Evolutionary conservation across 2,329 filamentous ascomycete genomes (phyloP), one percentile per base, ranked within the genome.

Genomic region (Chaetomiaceae sp.): DNA sequence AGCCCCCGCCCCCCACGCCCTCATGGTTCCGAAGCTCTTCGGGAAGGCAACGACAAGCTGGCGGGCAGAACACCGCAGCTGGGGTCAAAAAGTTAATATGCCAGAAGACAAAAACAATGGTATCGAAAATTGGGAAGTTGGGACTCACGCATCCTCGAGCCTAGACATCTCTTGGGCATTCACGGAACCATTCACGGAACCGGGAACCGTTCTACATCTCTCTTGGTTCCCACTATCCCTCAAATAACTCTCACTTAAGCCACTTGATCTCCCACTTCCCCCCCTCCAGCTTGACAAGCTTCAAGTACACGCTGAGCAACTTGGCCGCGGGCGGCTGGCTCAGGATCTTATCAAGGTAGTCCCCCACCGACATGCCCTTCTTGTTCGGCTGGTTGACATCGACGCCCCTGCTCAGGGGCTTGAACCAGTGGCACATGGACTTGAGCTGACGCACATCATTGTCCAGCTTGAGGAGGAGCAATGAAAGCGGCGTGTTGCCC

Each of bases 331-430:
- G 3, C 14, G 11, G 14, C 4, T 25, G 7, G 27, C 38, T 29
- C 4, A 42, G 14, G 12, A 53, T 14, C 17, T 42, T 25, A 31
- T n/a, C 8, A 1, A 50, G 3, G 15, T 50, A 50, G n/a, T 27
- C 25, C 2, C 6, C 19, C 5, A 14, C 33, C 3, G 23, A 45
- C 7, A 8, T 2, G 2, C 4, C 4, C 2, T 37, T 33, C 15
- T 22, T 14, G 23, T 54, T 49, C 17, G 11, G 23, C 6, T 4
- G 6, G 25, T 50, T 36, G 25, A 50, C n/a, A 17, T 56, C 54
- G 3, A 54, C 51, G 12, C 50, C 50, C 19, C 40, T 40, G 25
- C 50, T 53, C 4, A 54, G 44, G 0, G 39, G 50, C 45, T 36
- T 25, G 19, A 53, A 17, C 27, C 46, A 39, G 19, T 53, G 34